Percentiles rank a stretch among this genome's conserved stretches.
Evolutionary conservation across 1,284 basidiomycete species (phyloP).

Genomic region (Fistulina hepatica): DNA sequence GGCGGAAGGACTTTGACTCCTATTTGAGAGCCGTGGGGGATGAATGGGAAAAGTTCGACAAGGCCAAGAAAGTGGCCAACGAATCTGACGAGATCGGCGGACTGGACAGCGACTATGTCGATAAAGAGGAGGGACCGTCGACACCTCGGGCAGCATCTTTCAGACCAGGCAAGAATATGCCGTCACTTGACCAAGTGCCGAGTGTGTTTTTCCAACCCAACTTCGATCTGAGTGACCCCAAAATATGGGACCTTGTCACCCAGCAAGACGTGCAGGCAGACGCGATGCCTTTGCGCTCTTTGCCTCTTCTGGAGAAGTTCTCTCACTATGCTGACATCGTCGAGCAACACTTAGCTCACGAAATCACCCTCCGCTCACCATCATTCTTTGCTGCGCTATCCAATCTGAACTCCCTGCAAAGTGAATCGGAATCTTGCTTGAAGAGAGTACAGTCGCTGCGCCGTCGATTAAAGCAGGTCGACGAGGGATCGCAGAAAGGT

Average conservation of each 20-base stretch:
- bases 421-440: slow-evolving; percentile 80
- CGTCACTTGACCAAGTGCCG: slow-evolving; percentile 72
- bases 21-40: slow-evolving; percentile 67
- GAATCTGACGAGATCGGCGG: slow-evolving; percentile 36
- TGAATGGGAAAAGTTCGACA: slow-evolving; percentile 68
- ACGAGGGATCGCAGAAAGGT: slow-evolving; percentile 70
- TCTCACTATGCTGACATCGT: slow-evolving; percentile 91
- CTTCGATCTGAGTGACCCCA: slow-evolving; percentile 83
- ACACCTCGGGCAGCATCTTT: slow-evolving; percentile 8
- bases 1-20: slow-evolving; percentile 75
- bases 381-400: slow-evolving; percentile 96
- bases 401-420: slow-evolving; percentile 86
- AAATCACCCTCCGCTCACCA: slow-evolving; percentile 83
- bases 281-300: slow-evolving; percentile 48
- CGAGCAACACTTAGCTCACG: slow-evolving; percentile 89
- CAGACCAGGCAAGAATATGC: slow-evolving; percentile 33
- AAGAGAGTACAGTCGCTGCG: slow-evolving; percentile 68
- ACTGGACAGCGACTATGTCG: slow-evolving; percentile 21
- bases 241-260: slow-evolving; percentile 75
- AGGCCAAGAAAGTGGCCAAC: slow-evolving; percentile 32
- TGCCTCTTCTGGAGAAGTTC: slow-evolving; percentile 81
- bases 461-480: slow-evolving; percentile 63
- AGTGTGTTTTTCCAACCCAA: slow-evolving; percentile 65
- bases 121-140: slow-evolving; percentile 16
- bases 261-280: slow-evolving; percentile 37